These are phyloP conservation scores for Lepiota brunneoincarnata DNA, from an alignment of 768 basidiomycete species.

Conservation along the genomic window DNA sequence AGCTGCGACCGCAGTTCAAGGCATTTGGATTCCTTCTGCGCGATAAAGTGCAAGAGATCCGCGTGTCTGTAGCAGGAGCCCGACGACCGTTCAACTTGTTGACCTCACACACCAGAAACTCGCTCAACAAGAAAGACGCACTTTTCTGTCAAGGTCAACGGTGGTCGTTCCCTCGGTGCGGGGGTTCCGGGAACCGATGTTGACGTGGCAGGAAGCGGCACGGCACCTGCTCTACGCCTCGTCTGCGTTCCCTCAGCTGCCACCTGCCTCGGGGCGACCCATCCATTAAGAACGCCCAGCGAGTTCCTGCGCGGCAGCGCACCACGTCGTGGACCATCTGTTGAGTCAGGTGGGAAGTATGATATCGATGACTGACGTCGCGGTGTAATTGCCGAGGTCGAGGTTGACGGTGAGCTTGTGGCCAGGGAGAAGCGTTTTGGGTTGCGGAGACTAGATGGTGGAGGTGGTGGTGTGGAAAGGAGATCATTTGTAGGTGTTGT, in stretches of 20 bases:
- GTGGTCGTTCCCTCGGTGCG: constrained; percentile 31
- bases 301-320: constrained; percentile 16
- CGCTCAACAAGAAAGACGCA: constrained; percentile 34
- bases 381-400: constrained; percentile 11
- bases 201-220: constrained; percentile 8
- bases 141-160: constrained; percentile 70
- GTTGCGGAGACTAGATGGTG: neutral
- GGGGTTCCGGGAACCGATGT: constrained; percentile 4
- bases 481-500: constrained; percentile 1
- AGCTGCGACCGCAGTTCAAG: constrained; percentile 82
- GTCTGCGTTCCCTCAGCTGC: constrained; percentile 13
- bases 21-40: constrained; percentile 83
- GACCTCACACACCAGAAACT: neutral
- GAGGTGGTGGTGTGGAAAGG: constrained; percentile 1
- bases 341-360: constrained; percentile 35
- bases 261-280: neutral
- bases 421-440: constrained; percentile 1
- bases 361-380: constrained; percentile 56
- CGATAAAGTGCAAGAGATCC: constrained; percentile 79
- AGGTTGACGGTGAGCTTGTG: neutral
- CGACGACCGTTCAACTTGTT: neutral
- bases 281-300: neutral
- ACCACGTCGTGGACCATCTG: constrained; percentile 9
- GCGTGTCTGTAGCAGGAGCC: constrained; percentile 53
- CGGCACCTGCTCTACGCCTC: constrained; percentile 25